These are phyloP conservation scores for Oryza meridionalis DNA, from an alignment of 176 grass and related monocot species.

Conservation along the genomic window DNA sequence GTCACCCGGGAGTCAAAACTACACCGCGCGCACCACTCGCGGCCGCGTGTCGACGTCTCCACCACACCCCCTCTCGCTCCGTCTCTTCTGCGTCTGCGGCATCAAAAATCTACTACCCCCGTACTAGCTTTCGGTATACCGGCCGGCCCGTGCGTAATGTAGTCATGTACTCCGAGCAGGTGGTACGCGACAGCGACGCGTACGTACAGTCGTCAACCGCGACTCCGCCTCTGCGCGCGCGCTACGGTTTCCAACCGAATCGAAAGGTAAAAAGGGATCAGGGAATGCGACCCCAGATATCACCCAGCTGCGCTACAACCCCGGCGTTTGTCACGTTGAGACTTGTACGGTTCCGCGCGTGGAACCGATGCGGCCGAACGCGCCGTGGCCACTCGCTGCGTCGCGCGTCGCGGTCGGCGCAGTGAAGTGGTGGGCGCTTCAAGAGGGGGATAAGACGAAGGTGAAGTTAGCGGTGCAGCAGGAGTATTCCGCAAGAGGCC, in stretches of 20 bases:
- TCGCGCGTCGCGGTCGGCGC: not conserved
- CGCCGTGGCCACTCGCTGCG: slow-evolving; percentile 9
- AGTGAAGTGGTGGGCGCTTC: not conserved
- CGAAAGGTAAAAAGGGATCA: not conserved
- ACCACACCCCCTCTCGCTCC: not conserved
- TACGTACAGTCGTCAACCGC: not conserved
- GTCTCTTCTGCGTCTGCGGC: not conserved
- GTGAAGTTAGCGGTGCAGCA: not conserved
- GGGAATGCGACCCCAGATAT: no score
- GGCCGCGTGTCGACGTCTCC: not conserved
- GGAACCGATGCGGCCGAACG: slow-evolving; percentile 10
- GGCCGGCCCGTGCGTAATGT: not conserved
- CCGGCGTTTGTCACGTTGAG: not conserved
- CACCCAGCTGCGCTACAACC: no score
- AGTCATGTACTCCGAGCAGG: not conserved
- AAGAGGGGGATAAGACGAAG: not conserved
- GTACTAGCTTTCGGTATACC: not conserved
- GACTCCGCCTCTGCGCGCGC: no score
- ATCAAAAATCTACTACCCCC: not conserved
- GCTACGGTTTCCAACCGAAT: no score
- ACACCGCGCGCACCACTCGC: not conserved
- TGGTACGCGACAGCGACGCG: not conserved
- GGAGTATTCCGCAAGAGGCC: not conserved
- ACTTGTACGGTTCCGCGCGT: not conserved
- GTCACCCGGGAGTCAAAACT: slow-evolving; percentile 15